phyloP scores from a whole-genome alignment of 306 rosid species.

The Glycine soja region DNA sequence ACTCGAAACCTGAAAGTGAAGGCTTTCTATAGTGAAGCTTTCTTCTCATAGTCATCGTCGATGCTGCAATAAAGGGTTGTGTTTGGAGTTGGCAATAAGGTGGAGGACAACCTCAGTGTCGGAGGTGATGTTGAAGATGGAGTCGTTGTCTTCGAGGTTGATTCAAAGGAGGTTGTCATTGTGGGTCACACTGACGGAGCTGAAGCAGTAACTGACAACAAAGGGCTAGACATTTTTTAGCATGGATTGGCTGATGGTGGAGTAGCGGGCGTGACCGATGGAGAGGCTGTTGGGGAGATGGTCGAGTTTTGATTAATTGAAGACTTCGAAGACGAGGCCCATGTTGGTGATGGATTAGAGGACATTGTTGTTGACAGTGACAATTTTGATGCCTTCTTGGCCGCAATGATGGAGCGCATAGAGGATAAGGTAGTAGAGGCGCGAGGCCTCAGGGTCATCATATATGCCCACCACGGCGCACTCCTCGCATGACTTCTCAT shows the following conservation, averaged over 20 bases:
- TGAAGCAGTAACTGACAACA: conserved; percentile 90
- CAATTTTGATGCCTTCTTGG: conserved; percentile 94
- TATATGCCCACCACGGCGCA: conserved; percentile 95
- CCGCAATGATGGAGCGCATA: conserved; percentile 98
- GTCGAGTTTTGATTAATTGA: conserved; percentile 74
- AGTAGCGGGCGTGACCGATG: conserved; percentile 90
- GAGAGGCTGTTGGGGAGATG: conserved; percentile 77
- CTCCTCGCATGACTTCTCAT: conserved; percentile 93
- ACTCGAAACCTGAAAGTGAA: too few species aligned
- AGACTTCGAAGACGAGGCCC: conserved; percentile 90
- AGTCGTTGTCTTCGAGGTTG: conserved; percentile 78
- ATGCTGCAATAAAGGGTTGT: conserved; percentile 81
- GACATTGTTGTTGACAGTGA: conserved; percentile 66
- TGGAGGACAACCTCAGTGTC: conserved; percentile 98
- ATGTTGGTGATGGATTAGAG: conserved; percentile 83
- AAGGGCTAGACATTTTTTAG: conserved; percentile 94
- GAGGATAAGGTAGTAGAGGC: conserved; percentile 79
- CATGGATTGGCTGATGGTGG: conserved; percentile 91
- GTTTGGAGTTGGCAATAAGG: conserved; percentile 86
- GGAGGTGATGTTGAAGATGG: conserved; percentile 87
- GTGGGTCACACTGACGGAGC: conserved; percentile 95
- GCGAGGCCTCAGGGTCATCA: conserved; percentile 93
- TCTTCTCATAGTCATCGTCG: conserved; percentile 94
- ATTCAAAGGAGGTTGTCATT: conserved; percentile 83
- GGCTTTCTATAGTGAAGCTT: too few species aligned